Conservation (phyloP, 2,329 filamentous ascomycete species). For the Ascochyta lentis region DNA sequence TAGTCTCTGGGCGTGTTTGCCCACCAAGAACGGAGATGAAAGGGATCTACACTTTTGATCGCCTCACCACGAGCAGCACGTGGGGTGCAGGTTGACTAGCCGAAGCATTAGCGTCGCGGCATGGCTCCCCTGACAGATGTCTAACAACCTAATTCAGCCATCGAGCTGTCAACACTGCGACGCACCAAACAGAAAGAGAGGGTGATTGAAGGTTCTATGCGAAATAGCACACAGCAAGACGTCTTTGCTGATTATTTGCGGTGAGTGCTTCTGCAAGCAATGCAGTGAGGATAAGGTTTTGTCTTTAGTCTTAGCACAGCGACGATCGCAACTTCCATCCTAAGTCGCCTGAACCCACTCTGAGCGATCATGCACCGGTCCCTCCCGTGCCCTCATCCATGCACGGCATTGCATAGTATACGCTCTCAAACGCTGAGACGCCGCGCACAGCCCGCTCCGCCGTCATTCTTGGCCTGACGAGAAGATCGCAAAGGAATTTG, state of each 20-base stretch:
- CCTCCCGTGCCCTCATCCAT: constrained; percentile 1
- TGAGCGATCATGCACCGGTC: background rate
- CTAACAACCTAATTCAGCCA: background rate
- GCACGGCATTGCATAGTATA: constrained; percentile 1
- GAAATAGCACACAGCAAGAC: too few relatives aligned
- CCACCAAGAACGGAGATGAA: background rate
- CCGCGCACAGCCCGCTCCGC: background rate
- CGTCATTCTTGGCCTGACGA: background rate
- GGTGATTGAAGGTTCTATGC: too few relatives aligned
- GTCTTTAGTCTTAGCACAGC: background rate
- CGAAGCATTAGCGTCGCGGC: background rate
- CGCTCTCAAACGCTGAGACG: background rate
- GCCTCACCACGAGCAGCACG: background rate
- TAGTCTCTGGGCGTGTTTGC: background rate
- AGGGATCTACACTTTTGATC: background rate
- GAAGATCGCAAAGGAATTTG: too few relatives aligned
- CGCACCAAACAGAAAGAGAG: too few relatives aligned
- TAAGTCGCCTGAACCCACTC: background rate
- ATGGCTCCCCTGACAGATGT: background rate
- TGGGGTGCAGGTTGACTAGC: background rate
- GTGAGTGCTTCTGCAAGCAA: background rate
- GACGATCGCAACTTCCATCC: background rate
- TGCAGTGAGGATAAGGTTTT: background rate
- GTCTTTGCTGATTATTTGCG: too few relatives aligned
- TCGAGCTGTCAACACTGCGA: too few relatives aligned